These are phyloP conservation scores for Aspergillus carlsbadensis DNA, from an alignment of 495 filamentous ascomycete species.

Conservation along the genomic window DNA sequence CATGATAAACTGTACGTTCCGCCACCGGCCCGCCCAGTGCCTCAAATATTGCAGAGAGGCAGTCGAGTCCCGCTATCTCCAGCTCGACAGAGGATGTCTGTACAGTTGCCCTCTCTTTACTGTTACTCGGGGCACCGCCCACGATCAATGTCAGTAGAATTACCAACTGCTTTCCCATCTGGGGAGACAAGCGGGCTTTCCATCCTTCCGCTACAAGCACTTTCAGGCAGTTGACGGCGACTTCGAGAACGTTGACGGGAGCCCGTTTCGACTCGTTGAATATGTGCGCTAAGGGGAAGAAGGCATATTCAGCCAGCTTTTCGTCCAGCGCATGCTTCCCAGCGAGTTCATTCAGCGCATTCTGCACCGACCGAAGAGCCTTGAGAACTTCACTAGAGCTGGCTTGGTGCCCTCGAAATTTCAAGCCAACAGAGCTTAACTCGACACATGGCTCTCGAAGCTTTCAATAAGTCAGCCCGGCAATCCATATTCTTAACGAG, in stretches of 20 bases:
- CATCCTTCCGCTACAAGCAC: conserved; percentile 77
- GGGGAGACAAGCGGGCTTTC: conserved; percentile 61
- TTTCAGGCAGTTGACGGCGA: conserved; percentile 68
- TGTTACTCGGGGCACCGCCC: conserved; percentile 61
- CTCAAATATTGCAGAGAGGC: conserved; percentile 52
- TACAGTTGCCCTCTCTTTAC: conserved; percentile 28
- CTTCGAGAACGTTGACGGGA: conserved; percentile 70
- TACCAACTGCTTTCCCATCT: conserved; percentile 79
- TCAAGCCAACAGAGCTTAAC: conserved; percentile 68
- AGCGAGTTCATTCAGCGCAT: conserved; percentile 51
- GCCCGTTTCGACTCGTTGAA: conserved; percentile 72
- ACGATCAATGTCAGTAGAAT: conserved; percentile 80
- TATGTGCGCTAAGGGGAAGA: conserved; percentile 88
- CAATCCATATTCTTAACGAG: conserved; percentile 13
- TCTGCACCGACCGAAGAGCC: conserved; percentile 54
- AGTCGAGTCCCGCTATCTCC: conserved; percentile 57
- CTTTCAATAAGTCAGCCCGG: conserved; percentile 36
- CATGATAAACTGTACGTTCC: conserved; percentile 56
- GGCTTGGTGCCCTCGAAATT: conserved; percentile 52
- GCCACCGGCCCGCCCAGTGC: conserved; percentile 43
- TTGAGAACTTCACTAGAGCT: conserved; percentile 53
- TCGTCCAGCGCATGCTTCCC: conserved; percentile 61
- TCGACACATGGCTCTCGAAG: conserved; percentile 77
- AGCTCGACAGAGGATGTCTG: conserved; percentile 66
- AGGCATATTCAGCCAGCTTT: conserved; percentile 89